These are phyloP conservation scores for Trametes villosa DNA, from an alignment of 768 basidiomycete genomes.

Conservation along the genomic window DNA sequence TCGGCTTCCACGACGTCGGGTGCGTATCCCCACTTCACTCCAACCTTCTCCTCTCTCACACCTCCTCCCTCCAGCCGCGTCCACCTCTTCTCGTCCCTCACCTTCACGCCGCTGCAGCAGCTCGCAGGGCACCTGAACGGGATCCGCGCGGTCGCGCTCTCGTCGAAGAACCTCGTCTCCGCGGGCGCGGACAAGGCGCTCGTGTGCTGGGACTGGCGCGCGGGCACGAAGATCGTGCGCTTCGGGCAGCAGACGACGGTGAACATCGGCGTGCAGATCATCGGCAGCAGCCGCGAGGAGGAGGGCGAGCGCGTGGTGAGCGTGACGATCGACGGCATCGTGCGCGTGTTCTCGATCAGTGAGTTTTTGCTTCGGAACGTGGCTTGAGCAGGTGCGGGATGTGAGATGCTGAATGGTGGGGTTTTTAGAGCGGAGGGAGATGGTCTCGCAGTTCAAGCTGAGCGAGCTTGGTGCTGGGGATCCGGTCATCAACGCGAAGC, in stretches of 20 bases:
- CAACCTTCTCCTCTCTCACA: neutral
- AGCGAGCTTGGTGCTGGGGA: constrained; percentile 74
- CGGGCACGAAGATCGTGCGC: constrained; percentile 85
- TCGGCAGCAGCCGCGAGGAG: constrained; percentile 49
- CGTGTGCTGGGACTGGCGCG: constrained; percentile 91
- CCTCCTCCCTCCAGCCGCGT: constrained; percentile 61
- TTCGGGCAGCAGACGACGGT: constrained; percentile 94
- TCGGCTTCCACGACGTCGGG: constrained; percentile 93
- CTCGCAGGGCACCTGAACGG: constrained; percentile 87
- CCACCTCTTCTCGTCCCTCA: constrained; percentile 85
- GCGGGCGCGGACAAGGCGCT: constrained; percentile 76
- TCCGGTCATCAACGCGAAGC: constrained; percentile 63
- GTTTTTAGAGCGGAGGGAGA: constrained; percentile 65
- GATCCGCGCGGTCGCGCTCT: constrained; percentile 87
- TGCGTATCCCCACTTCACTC: constrained; percentile 36
- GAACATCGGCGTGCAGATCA: constrained; percentile 88
- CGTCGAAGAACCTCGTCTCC: constrained; percentile 83
- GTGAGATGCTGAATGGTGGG: constrained; percentile 24
- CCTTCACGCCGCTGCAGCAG: constrained; percentile 83
- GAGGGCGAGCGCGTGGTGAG: constrained; percentile 88
- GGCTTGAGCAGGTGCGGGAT: neutral
- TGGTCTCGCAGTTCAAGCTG: constrained; percentile 91
- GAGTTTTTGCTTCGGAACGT: constrained; percentile 41
- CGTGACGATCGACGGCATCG: constrained; percentile 91
- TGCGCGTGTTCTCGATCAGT: constrained; percentile 91